Conservation (phyloP, 1,284 basidiomycete species). For the Phellinidium pouzarii region DNA sequence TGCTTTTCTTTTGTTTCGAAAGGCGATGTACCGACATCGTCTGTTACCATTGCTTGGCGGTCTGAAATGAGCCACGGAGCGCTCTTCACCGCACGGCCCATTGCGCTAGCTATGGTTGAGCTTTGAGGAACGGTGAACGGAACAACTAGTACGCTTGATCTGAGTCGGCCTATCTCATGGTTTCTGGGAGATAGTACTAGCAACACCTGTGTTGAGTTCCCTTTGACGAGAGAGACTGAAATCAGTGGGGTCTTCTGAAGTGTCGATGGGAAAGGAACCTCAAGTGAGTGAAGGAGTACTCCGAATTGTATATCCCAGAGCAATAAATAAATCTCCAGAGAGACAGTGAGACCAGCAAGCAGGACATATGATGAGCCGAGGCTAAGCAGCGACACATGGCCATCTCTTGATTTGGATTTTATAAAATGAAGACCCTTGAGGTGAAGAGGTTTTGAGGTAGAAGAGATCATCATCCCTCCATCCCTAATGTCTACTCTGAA, state of each 20-base stretch:
- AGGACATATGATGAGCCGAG: conserved; percentile 60
- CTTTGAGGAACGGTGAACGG: conserved; percentile 43
- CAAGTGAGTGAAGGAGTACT: conserved; percentile 52
- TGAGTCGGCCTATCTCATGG: conserved; percentile 23
- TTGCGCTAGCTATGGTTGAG: conserved; percentile 56
- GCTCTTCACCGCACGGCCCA: conserved; percentile 45
- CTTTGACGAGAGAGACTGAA: conserved; percentile 28
- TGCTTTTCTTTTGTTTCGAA: conserved; percentile 29
- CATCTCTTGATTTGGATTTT: conserved; percentile 9
- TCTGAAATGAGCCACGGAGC: conserved; percentile 40
- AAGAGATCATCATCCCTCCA: not conserved
- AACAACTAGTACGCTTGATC: conserved; percentile 50
- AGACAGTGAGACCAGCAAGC: conserved; percentile 40
- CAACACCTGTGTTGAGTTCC: conserved; percentile 42
- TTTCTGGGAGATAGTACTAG: conserved; percentile 42
- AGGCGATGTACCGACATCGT: conserved; percentile 17
- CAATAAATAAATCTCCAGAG: conserved; percentile 46
- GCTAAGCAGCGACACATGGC: conserved; percentile 41
- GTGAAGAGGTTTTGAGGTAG: conserved; percentile 21
- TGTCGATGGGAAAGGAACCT: conserved; percentile 46
- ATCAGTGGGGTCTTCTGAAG: conserved; percentile 33
- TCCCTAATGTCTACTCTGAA: not conserved
- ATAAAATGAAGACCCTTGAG: conserved; percentile 24
- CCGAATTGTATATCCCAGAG: conserved; percentile 71
- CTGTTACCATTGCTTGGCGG: conserved; percentile 9